Percentiles rank a stretch among this genome's conserved stretches.
These are phyloP conservation scores for Aspergillus viridinutans DNA, from an alignment of 2,329 filamentous ascomycete genomes.

Conservation along the genomic window DNA sequence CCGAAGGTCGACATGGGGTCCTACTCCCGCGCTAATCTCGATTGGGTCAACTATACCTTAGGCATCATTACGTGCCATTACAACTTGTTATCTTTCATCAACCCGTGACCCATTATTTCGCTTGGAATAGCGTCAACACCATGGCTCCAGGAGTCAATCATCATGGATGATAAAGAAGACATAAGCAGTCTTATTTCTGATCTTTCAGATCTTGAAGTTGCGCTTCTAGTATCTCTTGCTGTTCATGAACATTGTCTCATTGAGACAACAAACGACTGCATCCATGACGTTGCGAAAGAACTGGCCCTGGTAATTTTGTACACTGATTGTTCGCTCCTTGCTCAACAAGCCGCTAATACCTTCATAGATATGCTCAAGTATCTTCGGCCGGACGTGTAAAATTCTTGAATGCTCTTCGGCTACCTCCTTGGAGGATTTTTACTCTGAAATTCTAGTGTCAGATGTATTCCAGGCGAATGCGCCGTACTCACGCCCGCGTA, in stretches of 20 bases:
- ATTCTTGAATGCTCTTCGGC: slow-evolving; percentile 68
- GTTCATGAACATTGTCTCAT: slow-evolving; percentile 85
- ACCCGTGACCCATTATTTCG: not conserved
- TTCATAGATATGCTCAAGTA: slow-evolving; percentile 58
- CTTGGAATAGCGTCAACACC: slow-evolving; percentile 1
- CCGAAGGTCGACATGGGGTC: not conserved
- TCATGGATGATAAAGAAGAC: slow-evolving; percentile 22
- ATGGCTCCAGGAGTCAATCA: not conserved
- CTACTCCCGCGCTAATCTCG: not conserved
- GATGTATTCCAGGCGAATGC: slow-evolving; percentile 20
- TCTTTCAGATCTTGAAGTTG: slow-evolving; percentile 83
- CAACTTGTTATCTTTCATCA: not conserved
- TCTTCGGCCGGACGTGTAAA: slow-evolving; percentile 68
- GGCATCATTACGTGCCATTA: not conserved
- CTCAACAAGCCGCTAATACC: not conserved
- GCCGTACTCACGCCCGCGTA: slow-evolving; percentile 9
- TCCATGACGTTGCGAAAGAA: slow-evolving; percentile 69
- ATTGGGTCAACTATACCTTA: not conserved
- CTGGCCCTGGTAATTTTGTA: slow-evolving; percentile 57
- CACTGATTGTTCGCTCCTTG: not conserved
- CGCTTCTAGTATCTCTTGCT: slow-evolving; percentile 74
- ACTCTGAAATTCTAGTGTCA: slow-evolving; percentile 59
- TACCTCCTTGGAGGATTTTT: slow-evolving; percentile 79
- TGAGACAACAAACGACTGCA: slow-evolving; percentile 59
- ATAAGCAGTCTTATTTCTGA: slow-evolving; percentile 68